phyloP scores from a whole-genome alignment of 306 rosid genomes.

The Phaseolus lunatus region DNA sequence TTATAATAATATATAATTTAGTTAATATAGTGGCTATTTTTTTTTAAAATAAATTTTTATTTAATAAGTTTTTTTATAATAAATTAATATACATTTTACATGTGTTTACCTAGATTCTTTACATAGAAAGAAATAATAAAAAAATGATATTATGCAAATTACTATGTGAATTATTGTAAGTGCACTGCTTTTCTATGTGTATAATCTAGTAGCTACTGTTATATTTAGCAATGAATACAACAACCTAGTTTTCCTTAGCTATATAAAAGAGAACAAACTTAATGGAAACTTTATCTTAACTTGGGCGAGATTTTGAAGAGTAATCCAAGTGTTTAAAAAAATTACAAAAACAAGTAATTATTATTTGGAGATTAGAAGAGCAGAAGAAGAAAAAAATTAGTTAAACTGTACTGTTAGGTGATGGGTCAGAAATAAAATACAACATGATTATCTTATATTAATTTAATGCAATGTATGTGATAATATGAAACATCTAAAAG shows the following conservation, averaged over 20 bases:
- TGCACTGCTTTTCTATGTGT: too few species aligned
- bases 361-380: background rate
- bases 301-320: background rate
- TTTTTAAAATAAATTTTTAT: too few species aligned
- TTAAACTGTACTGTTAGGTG: background rate
- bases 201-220: background rate
- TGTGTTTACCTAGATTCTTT: too few species aligned
- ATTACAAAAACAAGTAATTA: background rate
- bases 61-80: too few species aligned
- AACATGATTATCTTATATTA: background rate
- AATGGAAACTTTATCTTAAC: background rate
- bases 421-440: background rate
- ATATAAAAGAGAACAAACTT: background rate
- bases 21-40: too few species aligned
- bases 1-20: too few species aligned
- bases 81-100: background rate
- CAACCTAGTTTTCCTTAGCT: background rate
- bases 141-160: too few species aligned
- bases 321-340: background rate
- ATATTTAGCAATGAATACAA: background rate
- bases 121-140: too few species aligned
- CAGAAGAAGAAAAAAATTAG: background rate
- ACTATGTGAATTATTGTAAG: too few species aligned
- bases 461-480: slow-evolving; percentile 15
- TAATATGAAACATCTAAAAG: background rate